phyloP scores from a whole-genome alignment of 78 protist species.

The Pigoraptor vietnamica region DNA sequence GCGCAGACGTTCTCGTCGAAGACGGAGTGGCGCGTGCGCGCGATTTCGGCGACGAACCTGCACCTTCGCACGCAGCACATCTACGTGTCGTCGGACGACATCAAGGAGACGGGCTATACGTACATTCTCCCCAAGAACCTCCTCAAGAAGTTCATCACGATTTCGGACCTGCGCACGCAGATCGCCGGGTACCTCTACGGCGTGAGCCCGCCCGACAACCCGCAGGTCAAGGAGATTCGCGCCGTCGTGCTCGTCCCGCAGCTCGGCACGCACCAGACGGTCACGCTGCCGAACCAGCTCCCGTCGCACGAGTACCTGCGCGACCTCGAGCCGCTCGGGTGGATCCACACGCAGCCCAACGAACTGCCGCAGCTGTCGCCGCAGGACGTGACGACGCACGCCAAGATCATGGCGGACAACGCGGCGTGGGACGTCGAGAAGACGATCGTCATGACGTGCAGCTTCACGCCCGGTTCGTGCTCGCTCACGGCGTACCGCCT shows the following conservation, averaged over 20 bases:
- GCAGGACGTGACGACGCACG: constrained; percentile 86
- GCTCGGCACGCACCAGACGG: constrained; percentile 92
- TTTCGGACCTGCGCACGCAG: constrained; percentile 96
- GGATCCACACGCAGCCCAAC: constrained; percentile 99
- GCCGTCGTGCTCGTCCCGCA: constrained; percentile 98
- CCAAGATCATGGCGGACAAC: constrained; percentile 78
- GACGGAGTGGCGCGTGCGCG: constrained; percentile 99
- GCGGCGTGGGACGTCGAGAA: constrained; percentile 84
- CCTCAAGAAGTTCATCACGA: constrained; percentile 85
- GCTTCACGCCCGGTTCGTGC: constrained; percentile 87
- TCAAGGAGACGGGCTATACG: constrained; percentile 85
- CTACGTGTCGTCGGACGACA: constrained; percentile 90
- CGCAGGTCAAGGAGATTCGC: constrained; percentile 95
- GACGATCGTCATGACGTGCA: constrained; percentile 71
- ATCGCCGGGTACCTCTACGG: constrained; percentile 96
- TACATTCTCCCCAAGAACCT: constrained; percentile 98
- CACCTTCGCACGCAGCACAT: constrained; percentile 96
- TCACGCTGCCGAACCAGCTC: constrained; percentile 79
- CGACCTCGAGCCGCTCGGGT: constrained; percentile 98
- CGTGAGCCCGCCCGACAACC: constrained; percentile 90
- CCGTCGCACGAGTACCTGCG: constrained; percentile 90
- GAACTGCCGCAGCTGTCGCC: constrained; percentile 94
- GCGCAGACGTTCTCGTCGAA: constrained; percentile 72
- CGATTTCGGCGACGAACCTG: constrained; percentile 94
- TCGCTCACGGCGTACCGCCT: constrained; percentile 91